Base-by-base conservation (phyloP, 169 alveolate genomes). In the Plasmodium inui region DNA sequence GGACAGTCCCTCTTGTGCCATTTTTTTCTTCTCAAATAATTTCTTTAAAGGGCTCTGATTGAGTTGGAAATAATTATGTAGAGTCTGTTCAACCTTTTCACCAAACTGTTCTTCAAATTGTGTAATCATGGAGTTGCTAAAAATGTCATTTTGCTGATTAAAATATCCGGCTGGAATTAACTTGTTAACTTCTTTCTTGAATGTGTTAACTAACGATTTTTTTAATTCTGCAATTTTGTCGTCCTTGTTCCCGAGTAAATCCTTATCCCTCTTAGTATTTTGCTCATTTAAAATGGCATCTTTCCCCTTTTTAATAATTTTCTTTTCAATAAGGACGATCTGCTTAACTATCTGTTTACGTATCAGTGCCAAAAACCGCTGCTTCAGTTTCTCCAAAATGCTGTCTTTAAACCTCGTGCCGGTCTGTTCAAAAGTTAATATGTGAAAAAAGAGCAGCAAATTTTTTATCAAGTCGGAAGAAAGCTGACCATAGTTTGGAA, bases 261-360 rank as follows among this genome's bases (percentile, higher is more conserved):
- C 81, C 14, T 73, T 73, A n/a, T n/a, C 85, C 28, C 37, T 85
- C 34, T 50, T 53, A 46, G 10, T 44, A 74, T 44, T 37, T 0
- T 46, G 37, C 34, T 74, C 79, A 73, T 73, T 85, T 44, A 85
- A 44, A n/a, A 85, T 32, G 34, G 57, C 79, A 73, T 85, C 10
- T 41, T 74, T 85, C 6, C 85, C 93, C 26, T 53, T 44, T 3
- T 85, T 76, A 6, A 85, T 41, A 67, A 44, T 44, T 17, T 26
- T 28, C 7, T 44, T 76, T 73, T 85, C 85, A 46, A 85, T 46
- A 5, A 73, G 28, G 44, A 85, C 30, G 55, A 85, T 10, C 39
- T 85, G 93, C 61, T 85, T 85, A 50, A 85, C 19, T 73, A 85
- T 85, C 74, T 85, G 93, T 85, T 76, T 85, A 39, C 80, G 85